Evolutionary conservation across 371 early-diverging fungal genomes (phyloP).

Genomic region (Mortierella sp.): DNA sequence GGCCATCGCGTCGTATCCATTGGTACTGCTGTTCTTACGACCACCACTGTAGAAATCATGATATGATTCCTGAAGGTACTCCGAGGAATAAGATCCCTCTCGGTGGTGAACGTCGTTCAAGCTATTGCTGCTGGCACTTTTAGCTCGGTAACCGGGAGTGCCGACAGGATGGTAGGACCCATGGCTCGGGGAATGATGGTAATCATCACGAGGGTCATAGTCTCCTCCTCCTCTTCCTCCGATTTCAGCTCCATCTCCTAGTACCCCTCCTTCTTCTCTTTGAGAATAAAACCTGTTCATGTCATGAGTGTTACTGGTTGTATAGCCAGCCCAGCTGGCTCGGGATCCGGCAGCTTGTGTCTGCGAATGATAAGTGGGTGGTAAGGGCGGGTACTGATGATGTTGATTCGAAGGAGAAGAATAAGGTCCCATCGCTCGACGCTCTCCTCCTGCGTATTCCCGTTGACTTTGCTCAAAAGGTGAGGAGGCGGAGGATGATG

Average conservation of each 20-base stretch:
- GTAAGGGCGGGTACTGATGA: conserved; percentile 14
- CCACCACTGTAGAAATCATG: conserved; percentile 7
- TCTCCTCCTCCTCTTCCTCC: too few relatives aligned
- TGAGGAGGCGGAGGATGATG: conserved; percentile 11
- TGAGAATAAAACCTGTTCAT: not conserved
- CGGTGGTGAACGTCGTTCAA: conserved; percentile 18
- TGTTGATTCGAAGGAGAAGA: not conserved
- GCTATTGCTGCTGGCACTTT: conserved; percentile 20
- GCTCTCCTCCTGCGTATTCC: conserved; percentile 11
- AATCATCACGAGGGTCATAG: conserved; percentile 20
- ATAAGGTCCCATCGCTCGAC: not conserved
- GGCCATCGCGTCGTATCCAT: not conserved
- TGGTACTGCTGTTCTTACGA: not conserved
- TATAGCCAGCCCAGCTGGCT: conserved; percentile 35
- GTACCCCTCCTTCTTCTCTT: not conserved
- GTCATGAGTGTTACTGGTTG: conserved; percentile 1
- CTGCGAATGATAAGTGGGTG: conserved; percentile 7
- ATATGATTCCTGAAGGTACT: conserved; percentile 10
- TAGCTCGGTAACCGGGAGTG: conserved; percentile 11
- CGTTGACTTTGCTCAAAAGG: conserved; percentile 9
- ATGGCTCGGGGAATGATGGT: conserved; percentile 26
- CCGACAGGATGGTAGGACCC: conserved; percentile 29
- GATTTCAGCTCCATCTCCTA: not conserved
- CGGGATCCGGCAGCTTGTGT: conserved; percentile 14
- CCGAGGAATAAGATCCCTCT: conserved; percentile 15